phyloP scores from a whole-genome alignment of 2,329 filamentous ascomycete species.

The Aspergillus intermedius region DNA sequence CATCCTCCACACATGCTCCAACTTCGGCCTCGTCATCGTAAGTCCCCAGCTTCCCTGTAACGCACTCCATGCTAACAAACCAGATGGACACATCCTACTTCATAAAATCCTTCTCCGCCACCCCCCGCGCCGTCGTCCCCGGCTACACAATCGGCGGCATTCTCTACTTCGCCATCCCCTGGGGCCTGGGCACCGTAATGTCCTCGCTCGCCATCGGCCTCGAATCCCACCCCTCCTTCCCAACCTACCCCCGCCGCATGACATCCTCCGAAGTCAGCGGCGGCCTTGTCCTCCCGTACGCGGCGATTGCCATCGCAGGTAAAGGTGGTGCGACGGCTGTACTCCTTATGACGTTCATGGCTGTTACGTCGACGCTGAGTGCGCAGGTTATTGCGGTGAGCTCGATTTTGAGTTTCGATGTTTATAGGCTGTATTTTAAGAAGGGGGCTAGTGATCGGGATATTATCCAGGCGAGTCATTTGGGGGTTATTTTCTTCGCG shows the following conservation, averaged over 20 bases:
- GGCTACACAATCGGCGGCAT: slow-evolving; percentile 49
- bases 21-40: slow-evolving; percentile 48
- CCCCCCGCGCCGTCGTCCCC: slow-evolving; percentile 43
- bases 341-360: slow-evolving; percentile 38
- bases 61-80: background rate
- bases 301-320: slow-evolving; percentile 33
- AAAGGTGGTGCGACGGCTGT: slow-evolving; percentile 34
- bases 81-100: slow-evolving; percentile 50
- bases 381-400: slow-evolving; percentile 50
- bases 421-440: slow-evolving; percentile 49
- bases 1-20: slow-evolving; percentile 44
- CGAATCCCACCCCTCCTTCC: slow-evolving; percentile 45
- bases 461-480: slow-evolving; percentile 48
- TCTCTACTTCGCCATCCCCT: slow-evolving; percentile 50
- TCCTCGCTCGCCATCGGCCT: slow-evolving; percentile 44
- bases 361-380: slow-evolving; percentile 43
- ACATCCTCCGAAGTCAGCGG: slow-evolving; percentile 30
- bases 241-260: slow-evolving; percentile 37
- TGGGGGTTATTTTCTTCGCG: slow-evolving; percentile 48
- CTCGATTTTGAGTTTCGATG: slow-evolving; percentile 50
- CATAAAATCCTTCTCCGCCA: slow-evolving; percentile 47
- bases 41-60: slow-evolving; percentile 3
- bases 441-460: slow-evolving; percentile 41
- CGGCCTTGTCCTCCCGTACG: slow-evolving; percentile 34
- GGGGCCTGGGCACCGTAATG: slow-evolving; percentile 48